Base-by-base conservation (phyloP, 2,329 filamentous ascomycete genomes). In the Fonsecaea pugnacius region DNA sequence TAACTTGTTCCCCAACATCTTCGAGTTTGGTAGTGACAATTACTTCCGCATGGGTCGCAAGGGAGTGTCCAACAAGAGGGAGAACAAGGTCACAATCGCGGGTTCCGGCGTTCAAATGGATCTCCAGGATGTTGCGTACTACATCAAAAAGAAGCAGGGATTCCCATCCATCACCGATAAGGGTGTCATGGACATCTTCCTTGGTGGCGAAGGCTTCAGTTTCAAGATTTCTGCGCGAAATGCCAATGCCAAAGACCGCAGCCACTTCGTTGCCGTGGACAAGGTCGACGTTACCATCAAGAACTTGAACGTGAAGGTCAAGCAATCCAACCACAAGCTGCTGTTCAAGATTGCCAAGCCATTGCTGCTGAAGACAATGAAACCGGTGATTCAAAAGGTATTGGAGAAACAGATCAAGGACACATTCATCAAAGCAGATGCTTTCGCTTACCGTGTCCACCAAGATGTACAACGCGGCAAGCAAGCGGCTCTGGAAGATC, bases 11-110 rank as follows among this genome's bases (percentile, higher is more conserved):
- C 95, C 95, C 68, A 99, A 99, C 72, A 84, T 94, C 4, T 78
- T 96, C 43, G 94, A 99, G 77, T 84, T 98, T 67, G 86, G 88
- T 64, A 95, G 88, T 75, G 93, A 98, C 80, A 95, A 98, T 82
- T 96, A 95, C 82, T 92, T 93, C 86, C 89, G 91, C 70, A 96
- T 91, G 88, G 95, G 94, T 40, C 92, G 95, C 75, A 97, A 96
- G 87, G 89, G 89, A 76, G 84, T 92, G 72, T 82, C 85, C 72
- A 96, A 85, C 83, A 91, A 89, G 82, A 89, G 87, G 77, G 89
- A 91, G 78, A 93, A 96, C 78, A 89, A 89, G 74, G 73, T 94
- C 70, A 92, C 95, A 82, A 83, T 98, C 67, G 90, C 91, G 67
- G 90, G 95, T 2, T 90, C 91, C 27, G 94, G 95, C 59, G 85